Evolutionary conservation across 2,329 filamentous ascomycete species (phyloP).

Genomic region (Colletotrichum coccodes): DNA sequence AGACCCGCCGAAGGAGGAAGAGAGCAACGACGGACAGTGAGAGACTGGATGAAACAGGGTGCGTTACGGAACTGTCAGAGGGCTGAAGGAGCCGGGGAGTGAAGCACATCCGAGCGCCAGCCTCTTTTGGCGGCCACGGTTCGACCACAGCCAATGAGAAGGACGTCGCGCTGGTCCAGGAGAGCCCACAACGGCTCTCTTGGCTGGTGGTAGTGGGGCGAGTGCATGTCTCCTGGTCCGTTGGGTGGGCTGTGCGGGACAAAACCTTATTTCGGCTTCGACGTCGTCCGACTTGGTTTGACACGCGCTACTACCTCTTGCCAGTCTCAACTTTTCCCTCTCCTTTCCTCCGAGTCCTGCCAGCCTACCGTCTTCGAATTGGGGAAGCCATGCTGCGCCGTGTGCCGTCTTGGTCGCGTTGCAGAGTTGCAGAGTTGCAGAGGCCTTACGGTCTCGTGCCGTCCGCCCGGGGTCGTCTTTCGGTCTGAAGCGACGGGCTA

Average conservation of each 20-base stretch:
- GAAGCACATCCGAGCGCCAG: conserved; percentile 40
- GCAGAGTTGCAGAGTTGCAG: conserved; percentile 2
- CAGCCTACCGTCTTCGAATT: too few species aligned
- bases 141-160: neutral
- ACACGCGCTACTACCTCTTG: conserved; percentile 22
- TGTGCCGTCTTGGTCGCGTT: neutral
- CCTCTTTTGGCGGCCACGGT: neutral
- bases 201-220: too few species aligned
- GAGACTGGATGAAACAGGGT: conserved; percentile 41
- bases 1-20: neutral
- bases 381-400: neutral
- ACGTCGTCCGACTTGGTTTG: conserved; percentile 37
- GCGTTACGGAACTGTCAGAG: conserved; percentile 46
- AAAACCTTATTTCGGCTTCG: conserved; percentile 49
- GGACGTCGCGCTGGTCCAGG: neutral
- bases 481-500: neutral
- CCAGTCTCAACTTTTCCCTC: conserved; percentile 7
- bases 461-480: neutral
- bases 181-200: too few species aligned
- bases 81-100: conserved; percentile 35
- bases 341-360: neutral
- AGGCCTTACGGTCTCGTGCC: neutral
- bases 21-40: neutral
- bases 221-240: neutral
- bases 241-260: conserved; percentile 9